Evolutionary conservation across 352 stramenopile genomes (phyloP).

Genomic region (Pythium apleroticum): DNA sequence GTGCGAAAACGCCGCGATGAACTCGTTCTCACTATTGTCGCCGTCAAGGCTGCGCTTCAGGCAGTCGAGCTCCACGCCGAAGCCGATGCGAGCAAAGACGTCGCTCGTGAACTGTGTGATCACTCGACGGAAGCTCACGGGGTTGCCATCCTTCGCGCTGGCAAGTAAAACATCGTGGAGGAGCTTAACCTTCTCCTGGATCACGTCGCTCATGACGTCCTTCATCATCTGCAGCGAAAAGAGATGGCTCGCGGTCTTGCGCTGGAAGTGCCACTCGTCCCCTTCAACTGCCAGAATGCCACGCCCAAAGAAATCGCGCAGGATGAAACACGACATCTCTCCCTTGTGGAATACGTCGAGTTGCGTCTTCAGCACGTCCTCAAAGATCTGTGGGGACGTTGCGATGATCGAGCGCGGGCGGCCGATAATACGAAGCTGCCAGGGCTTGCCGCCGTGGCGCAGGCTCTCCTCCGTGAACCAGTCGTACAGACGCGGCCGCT

Average conservation of each 20-base stretch:
- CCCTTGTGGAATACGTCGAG: slow-evolving; percentile 56
- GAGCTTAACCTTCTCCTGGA: slow-evolving; percentile 24
- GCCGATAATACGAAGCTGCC: slow-evolving; percentile 36
- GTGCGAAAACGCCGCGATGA: slow-evolving; percentile 21
- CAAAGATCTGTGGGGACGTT: slow-evolving; percentile 34
- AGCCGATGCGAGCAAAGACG: slow-evolving; percentile 58
- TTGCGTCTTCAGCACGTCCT: slow-evolving; percentile 52
- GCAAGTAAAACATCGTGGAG: slow-evolving; percentile 15
- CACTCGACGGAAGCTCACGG: slow-evolving; percentile 17
- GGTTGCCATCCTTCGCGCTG: slow-evolving; percentile 5
- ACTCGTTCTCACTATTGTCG: slow-evolving; percentile 22
- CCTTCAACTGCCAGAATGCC: slow-evolving; percentile 70
- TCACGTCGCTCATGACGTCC: slow-evolving; percentile 35
- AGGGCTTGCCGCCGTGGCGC: slow-evolving; percentile 29
- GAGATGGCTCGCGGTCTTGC: slow-evolving; percentile 84
- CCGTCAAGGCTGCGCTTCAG: slow-evolving; percentile 23
- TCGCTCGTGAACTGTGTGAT: slow-evolving; percentile 46
- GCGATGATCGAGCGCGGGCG: slow-evolving; percentile 35
- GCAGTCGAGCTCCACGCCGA: slow-evolving; percentile 51
- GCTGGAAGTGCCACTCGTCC: slow-evolving; percentile 59
- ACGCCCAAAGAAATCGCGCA: slow-evolving; percentile 48
- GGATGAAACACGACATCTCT: slow-evolving; percentile 26
- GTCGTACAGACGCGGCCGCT: slow-evolving; percentile 46
- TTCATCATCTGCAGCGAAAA: slow-evolving; percentile 63
- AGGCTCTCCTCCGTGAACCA: slow-evolving; percentile 49